Conservation (phyloP, 1,139 yeast genomes). For the Hyphopichia pseudoburtonii region DNA sequence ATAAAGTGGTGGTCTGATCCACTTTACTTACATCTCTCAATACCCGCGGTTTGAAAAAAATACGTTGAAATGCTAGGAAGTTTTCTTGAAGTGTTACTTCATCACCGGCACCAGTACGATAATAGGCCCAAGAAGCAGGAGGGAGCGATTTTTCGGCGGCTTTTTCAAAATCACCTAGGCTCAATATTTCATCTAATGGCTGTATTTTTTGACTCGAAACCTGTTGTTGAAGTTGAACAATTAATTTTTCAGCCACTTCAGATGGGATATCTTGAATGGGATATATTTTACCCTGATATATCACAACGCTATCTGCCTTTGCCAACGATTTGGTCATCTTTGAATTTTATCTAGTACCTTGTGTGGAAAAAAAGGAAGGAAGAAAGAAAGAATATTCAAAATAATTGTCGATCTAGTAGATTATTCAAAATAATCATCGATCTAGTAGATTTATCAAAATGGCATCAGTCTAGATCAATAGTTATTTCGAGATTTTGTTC, state of each 20-base stretch:
- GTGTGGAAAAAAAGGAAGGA: too few species aligned
- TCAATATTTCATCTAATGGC: conserved; percentile 52
- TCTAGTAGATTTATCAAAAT: too few species aligned
- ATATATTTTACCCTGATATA: not conserved
- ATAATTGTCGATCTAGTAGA: too few species aligned
- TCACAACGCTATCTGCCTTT: too few species aligned
- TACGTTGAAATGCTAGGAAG: conserved; percentile 73
- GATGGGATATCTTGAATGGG: not conserved
- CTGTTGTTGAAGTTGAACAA: not conserved
- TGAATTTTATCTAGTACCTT: too few species aligned
- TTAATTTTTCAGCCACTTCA: not conserved
- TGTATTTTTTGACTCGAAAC: not conserved
- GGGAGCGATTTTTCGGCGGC: conserved; percentile 52
- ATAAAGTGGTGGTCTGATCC: conserved; percentile 48
- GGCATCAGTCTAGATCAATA: too few species aligned
- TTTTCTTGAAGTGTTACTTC: conserved; percentile 79
- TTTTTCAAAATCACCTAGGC: conserved; percentile 66
- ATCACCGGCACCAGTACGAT: conserved; percentile 79
- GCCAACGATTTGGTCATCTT: too few species aligned
- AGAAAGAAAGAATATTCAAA: too few species aligned
- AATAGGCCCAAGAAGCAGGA: conserved; percentile 78
- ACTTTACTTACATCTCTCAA: conserved; percentile 57
- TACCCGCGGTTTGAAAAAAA: conserved; percentile 72
- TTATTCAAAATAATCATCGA: too few species aligned
- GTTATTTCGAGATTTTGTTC: too few species aligned